Percentiles rank a stretch among this genome's conserved stretches.
Evolutionary conservation across 2,329 filamentous ascomycete species (phyloP).

Genomic region (Colletotrichum brevisporum): DNA sequence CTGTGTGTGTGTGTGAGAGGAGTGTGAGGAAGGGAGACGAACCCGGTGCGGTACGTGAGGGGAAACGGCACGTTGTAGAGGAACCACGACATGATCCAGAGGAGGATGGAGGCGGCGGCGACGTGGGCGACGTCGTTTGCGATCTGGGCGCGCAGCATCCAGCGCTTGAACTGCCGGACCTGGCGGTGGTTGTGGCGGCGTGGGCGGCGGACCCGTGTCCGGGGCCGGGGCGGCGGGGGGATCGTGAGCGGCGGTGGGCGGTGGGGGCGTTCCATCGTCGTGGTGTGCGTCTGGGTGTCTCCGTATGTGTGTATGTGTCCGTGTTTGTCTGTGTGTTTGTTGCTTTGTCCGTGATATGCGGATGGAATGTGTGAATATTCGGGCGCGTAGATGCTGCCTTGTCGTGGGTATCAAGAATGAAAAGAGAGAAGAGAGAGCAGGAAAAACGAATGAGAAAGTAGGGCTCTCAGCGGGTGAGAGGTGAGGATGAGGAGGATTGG

Average conservation of each 20-base stretch:
- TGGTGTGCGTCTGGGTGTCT: too few relatives aligned
- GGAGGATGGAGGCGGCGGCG: slow-evolving; percentile 48
- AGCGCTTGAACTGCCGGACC: slow-evolving; percentile 33
- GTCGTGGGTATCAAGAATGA: slow-evolving; percentile 8
- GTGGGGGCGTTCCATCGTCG: slow-evolving; percentile 47
- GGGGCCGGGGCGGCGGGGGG: slow-evolving; percentile 43
- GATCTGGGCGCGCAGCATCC: slow-evolving; percentile 44
- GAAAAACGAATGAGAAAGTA: background rate
- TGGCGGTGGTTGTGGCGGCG: slow-evolving; percentile 24
- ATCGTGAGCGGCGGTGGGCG: slow-evolving; percentile 52
- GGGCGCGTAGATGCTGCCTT: background rate
- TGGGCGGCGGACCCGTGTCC: slow-evolving; percentile 29
- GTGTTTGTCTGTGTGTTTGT: background rate
- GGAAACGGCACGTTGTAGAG: slow-evolving; percentile 46
- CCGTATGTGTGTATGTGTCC: too few relatives aligned
- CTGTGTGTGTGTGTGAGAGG: too few relatives aligned
- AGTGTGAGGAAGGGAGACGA: background rate
- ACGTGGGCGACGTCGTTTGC: slow-evolving; percentile 50
- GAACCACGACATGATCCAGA: slow-evolving; percentile 51
- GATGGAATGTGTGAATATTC: background rate
- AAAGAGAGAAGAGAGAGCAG: background rate
- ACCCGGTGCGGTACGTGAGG: slow-evolving; percentile 39
- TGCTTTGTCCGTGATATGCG: background rate
- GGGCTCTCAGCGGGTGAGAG: background rate
- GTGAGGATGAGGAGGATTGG: slow-evolving; percentile 4